phyloP scores from a whole-genome alignment of 2,329 filamentous ascomycete genomes.

The Aspergillus arachidicola region DNA sequence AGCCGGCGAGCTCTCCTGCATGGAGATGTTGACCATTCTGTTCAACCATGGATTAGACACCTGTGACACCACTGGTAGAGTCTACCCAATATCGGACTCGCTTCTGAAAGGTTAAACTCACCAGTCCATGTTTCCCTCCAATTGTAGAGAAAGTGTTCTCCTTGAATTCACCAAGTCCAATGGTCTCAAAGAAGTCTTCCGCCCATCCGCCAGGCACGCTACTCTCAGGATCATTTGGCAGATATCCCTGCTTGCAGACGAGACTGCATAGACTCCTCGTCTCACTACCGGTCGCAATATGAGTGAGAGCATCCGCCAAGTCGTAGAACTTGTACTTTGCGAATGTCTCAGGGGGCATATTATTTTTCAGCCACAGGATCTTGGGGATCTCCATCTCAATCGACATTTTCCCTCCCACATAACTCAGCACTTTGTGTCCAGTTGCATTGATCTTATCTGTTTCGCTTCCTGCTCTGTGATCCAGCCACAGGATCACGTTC shows the following conservation, averaged over 20 bases:
- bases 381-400: slow-evolving; percentile 99
- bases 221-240: slow-evolving; percentile 94
- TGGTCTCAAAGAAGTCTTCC: slow-evolving; percentile 83
- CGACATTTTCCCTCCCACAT: slow-evolving; percentile 98
- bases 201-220: slow-evolving; percentile 94
- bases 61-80: too few species aligned
- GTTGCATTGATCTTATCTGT: slow-evolving; percentile 93
- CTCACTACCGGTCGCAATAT: slow-evolving; percentile 90
- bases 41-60: background rate
- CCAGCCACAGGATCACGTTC: slow-evolving; percentile 96
- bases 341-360: slow-evolving; percentile 92
- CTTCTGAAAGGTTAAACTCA: background rate
- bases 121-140: background rate
- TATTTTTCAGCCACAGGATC: slow-evolving; percentile 96
- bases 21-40: slow-evolving; percentile 91
- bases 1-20: slow-evolving; percentile 87
- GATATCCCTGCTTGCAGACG: slow-evolving; percentile 95
- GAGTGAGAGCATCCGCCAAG: slow-evolving; percentile 86
- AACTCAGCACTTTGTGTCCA: slow-evolving; percentile 86
- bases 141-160: background rate
- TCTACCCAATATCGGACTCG: too few species aligned
- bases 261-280: slow-evolving; percentile 92
- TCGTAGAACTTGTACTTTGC: slow-evolving; percentile 97
- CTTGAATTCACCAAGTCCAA: slow-evolving; percentile 76
- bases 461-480: slow-evolving; percentile 89